Evolutionary conservation across 2,329 filamentous ascomycete species (phyloP).

Genomic region (Aspergillus ochraceoroseus): DNA sequence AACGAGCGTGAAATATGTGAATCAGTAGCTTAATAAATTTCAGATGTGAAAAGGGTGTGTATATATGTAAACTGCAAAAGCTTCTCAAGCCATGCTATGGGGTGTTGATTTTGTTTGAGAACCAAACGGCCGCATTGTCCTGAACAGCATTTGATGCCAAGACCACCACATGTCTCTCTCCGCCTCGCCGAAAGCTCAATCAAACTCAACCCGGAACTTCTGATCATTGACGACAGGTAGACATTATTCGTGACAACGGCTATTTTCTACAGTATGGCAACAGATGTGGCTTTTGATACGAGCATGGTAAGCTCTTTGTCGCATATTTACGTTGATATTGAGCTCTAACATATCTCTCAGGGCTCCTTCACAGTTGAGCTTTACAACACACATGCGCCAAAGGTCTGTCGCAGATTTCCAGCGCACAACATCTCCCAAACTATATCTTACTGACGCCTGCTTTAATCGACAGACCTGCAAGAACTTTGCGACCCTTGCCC

Average conservation of each 20-base stretch:
- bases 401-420: conserved; percentile 36
- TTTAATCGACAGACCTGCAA: conserved; percentile 59
- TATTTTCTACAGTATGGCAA: conserved; percentile 56
- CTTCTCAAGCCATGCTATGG: conserved; percentile 1
- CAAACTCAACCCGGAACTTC: conserved; percentile 10
- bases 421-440: background rate
- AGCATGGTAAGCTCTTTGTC: conserved; percentile 61
- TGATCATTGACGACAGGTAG: background rate
- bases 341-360: conserved; percentile 45
- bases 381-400: conserved; percentile 82
- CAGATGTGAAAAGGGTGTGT: too few relatives aligned
- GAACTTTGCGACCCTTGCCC: conserved; percentile 77
- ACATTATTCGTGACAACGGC: background rate
- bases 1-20: background rate
- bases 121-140: conserved; percentile 6
- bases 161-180: conserved; percentile 17
- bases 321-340: background rate
- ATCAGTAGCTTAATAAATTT: too few relatives aligned
- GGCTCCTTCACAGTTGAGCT: conserved; percentile 82
- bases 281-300: conserved; percentile 75
- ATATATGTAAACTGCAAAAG: too few relatives aligned
- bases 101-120: conserved; percentile 11
- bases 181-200: conserved; percentile 16
- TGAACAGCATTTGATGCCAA: conserved; percentile 21
- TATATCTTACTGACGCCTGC: conserved; percentile 17